Evolutionary conservation across 352 stramenopile genomes (phyloP), one percentile per base, ranked within the genome.

Genomic region (Globisporangium iwayamae): DNA sequence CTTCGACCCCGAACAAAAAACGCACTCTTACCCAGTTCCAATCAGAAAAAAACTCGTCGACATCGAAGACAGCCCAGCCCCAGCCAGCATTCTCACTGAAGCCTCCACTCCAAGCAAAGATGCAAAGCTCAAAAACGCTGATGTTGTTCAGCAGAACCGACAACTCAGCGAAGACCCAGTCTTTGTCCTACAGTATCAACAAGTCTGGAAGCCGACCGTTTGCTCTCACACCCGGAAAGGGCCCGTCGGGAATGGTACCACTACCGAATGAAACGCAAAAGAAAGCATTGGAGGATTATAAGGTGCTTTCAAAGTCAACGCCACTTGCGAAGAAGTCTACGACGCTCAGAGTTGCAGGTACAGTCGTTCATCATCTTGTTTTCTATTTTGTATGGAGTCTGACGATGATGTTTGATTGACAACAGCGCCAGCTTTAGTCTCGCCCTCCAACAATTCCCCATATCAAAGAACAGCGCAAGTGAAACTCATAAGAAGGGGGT

Each of bases 1-100:
- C 36, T 39, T 13, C 50, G 1, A 30, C 10, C 11, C 18, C 10
- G 25, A 65, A 50, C 38, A 67, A 62, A 56, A 67, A 62, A 6
- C 62, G 62, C 18, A 62, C 62, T 30, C 46, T 67, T 10, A 67
- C 62, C 9, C 53, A 63, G 22, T 67, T 67, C 28, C 43, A 51
- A 36, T 52, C 55, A 0, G 54, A 30, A 6, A 48, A 39, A 4
- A 43, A 59, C 20, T 67, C 62, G 8, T 18, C 62, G 13, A 39
- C 54, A 54, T 9, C 46, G 32, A 62, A 67, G 3, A 16, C 41
- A 53, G 22, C 25, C 9, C 16, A 36, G 39, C 52, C 30, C 4
- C 16, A 56, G 4, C 10, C 45, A 30, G 5, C 34, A 25, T 18
- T 55, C 3, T 43, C 59, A 8, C 18, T 41, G 2, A 63, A 67